Evolutionary conservation across 1,139 yeast species (phyloP), one percentile per base, ranked within the genome.

Genomic region (Pneumocystis wakefieldiae): DNA sequence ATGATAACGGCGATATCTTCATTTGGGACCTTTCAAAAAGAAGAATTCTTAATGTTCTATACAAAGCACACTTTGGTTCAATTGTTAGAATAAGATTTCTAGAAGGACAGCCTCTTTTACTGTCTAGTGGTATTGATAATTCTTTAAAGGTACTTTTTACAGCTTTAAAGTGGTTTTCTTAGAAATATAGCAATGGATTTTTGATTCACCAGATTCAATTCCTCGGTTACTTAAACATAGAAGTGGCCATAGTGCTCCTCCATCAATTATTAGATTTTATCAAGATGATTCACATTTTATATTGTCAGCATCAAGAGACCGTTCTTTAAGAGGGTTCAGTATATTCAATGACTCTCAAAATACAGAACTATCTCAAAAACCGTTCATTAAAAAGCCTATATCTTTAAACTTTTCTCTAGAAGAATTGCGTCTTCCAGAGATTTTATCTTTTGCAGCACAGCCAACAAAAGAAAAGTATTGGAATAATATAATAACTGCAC

Each of bases 161-260:
- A 24, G 58, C 57, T 38, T 17, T 24, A 17, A 32, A 58, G 17
- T 32, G 57, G 17, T 28, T 17, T 59, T 37, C 19, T 41, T 32
- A 55, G 35, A n/a, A 69, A 48, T 24, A 24, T 24, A 48, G 55
- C 98, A 94, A 74, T 87, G 80, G 71, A 97, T 91, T 0, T 94
- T 94, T 75, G 99, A 92, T 74, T 96, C 97, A 2, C 81, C 92
- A 2, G 77, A 90, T 64, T 83, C 92, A 0, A 78, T 86, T 17
- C 98, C 98, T 57, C 84, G 98, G 72, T 84, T 86, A 67, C 79
- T 94, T 70, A 83, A 98, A 73, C 87, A 95, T 0, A 82, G 98
- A 73, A 97, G 97, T 69, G 99, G 99, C 15, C 98, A 94, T 73
- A 84, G 96, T 2, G 86, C 89, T 29, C 96, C 98, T 6, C 95